phyloP scores from a whole-genome alignment of 441 rosid genomes.

The Theobroma grandiflorum region DNA sequence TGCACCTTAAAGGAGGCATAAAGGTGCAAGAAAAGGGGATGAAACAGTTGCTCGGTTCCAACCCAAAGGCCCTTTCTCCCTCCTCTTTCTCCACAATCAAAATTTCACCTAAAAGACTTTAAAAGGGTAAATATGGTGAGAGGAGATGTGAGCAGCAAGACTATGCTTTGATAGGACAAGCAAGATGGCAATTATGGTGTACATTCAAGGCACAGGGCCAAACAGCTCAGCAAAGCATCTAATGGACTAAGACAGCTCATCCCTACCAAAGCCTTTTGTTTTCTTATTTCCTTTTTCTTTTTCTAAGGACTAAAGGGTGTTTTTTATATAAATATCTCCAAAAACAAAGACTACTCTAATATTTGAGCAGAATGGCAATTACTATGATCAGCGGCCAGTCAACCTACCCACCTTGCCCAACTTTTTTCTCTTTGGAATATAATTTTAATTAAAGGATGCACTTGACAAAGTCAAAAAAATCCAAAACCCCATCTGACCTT shows the following conservation, averaged over 20 bases:
- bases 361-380: background rate
- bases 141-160: background rate
- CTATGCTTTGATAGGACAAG: background rate
- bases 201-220: slow-evolving; percentile 18
- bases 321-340: background rate
- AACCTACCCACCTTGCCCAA: background rate
- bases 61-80: background rate
- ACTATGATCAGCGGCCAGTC: background rate
- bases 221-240: slow-evolving; percentile 29
- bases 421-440: background rate
- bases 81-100: background rate
- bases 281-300: no score
- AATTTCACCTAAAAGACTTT: background rate
- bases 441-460: background rate
- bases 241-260: slow-evolving; percentile 37
- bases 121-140: background rate
- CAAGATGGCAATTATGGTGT: slow-evolving; percentile 16
- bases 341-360: background rate
- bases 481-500: background rate
- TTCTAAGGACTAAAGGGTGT: background rate
- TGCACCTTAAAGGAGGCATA: no score
- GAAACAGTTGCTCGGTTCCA: no score
- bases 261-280: background rate
- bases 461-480: background rate
- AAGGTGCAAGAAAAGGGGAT: background rate